Evolutionary conservation across 495 filamentous ascomycete genomes (phyloP).

Genomic region (Talaromyces stipitatus): DNA sequence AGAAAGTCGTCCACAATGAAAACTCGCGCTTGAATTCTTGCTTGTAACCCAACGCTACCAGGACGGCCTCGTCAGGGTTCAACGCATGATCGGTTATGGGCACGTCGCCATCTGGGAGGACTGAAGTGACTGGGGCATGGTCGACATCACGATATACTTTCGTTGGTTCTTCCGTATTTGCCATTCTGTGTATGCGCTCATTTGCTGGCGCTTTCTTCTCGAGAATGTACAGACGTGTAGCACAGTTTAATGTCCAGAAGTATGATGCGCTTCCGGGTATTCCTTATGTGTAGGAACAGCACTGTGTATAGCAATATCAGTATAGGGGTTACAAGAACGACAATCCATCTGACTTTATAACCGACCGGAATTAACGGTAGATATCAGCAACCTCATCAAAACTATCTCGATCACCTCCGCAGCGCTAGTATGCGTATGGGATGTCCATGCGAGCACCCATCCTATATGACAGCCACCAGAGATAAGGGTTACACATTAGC

Average conservation of each 20-base stretch:
- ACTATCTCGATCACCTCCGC: not conserved
- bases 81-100: constrained; percentile 46
- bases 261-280: not conserved
- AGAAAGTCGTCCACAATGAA: constrained; percentile 76
- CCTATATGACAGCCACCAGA: not conserved
- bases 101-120: constrained; percentile 57
- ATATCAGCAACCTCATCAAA: not conserved
- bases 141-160: constrained; percentile 21
- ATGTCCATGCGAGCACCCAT: not conserved
- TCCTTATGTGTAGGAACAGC: not conserved
- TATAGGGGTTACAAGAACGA: not conserved
- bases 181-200: not conserved
- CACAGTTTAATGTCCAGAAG: not conserved
- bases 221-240: not conserved
- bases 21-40: constrained; percentile 80
- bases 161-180: not conserved
- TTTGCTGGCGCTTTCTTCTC: not conserved
- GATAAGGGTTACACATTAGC: not conserved
- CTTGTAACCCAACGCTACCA: constrained; percentile 67
- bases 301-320: not conserved
- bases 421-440: not conserved
- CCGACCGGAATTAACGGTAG: not conserved
- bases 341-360: not conserved
- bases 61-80: constrained; percentile 58
- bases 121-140: constrained; percentile 57